Evolutionary conservation across 116 monocot species (phyloP), one percentile per base, ranked within the genome.

Genomic region (Cymodocea nodosa): DNA sequence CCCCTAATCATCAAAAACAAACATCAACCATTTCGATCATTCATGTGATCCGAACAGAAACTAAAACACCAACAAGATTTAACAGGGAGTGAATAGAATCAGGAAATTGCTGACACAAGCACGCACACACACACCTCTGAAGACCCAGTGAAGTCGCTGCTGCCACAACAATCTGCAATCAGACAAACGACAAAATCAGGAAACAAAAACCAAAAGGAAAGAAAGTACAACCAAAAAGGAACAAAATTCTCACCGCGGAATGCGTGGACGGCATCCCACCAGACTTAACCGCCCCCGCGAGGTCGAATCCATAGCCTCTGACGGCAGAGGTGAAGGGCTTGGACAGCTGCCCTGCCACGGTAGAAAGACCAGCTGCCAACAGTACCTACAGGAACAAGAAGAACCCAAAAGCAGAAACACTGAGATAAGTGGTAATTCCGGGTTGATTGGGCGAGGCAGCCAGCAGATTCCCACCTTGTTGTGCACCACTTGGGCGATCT

Each of bases 241-340:
- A 53, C 52, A 6, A 55, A 35, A 68, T 2, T 15, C 52, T 56
- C 64, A 94, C 94, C 50, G 90, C 81, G 17, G 95, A 84, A 81
- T 95, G 95, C 16, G 87, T 81, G 14, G 87, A 95, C 6, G 95
- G 95, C 90, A 94, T 94, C 34, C 94, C 90, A 22, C 94, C 94
- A 22, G 94, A 74, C 15, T 81, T 73, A 63, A 90, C n/a, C 18
- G 71, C 79, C 3, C 73, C 70, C 74, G 51, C 69, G 16, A 75
- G 76, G 72, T 87, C 85, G 54, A 95, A 5, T 2, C 80, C 81
- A 23, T 77, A 60, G 16, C 87, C 85, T 35, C 54, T 68, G 66
- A 79, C 19, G 4, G 78, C 90, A 17, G 77, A 76, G 2, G 83
- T 83, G 22, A 95, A 66, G 5, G 87, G 80, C 75, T 95, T 95